Evolutionary conservation across 2,329 filamentous ascomycete species (phyloP).

Genomic region (Diaporthe sp.): DNA sequence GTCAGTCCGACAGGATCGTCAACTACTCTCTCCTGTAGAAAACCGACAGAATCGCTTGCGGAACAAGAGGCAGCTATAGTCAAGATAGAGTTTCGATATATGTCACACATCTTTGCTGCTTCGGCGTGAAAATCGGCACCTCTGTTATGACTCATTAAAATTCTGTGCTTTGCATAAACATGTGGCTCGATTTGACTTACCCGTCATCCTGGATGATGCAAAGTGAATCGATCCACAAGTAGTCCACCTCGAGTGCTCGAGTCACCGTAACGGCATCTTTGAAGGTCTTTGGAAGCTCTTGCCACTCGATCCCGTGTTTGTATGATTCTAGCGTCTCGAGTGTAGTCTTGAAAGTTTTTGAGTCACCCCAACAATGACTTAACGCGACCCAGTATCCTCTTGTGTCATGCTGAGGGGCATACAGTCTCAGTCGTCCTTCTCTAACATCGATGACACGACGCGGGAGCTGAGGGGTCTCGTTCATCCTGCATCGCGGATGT

Average conservation of each 20-base stretch:
- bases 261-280: neutral
- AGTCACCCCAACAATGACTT: constrained; percentile 23
- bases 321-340: neutral
- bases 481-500: neutral
- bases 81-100: neutral
- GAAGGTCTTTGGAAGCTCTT: neutral
- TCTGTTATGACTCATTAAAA: neutral
- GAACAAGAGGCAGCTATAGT: neutral
- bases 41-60: neutral
- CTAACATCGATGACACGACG: neutral
- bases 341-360: neutral
- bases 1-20: neutral
- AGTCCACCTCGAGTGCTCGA: neutral
- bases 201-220: constrained; percentile 38
- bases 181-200: neutral
- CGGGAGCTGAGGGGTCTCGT: neutral
- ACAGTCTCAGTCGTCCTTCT: neutral
- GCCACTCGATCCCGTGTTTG: neutral
- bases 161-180: accelerated
- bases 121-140: neutral
- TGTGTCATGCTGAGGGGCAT: neutral
- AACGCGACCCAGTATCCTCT: neutral
- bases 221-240: constrained; percentile 30
- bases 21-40: neutral
- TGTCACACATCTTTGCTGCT: neutral